A percentile compares a stretch with the other conserved stretches of the same genome.
Conservation (phyloP, 2,329 filamentous ascomycete genomes). For the Westerdykella aurantiaca region DNA sequence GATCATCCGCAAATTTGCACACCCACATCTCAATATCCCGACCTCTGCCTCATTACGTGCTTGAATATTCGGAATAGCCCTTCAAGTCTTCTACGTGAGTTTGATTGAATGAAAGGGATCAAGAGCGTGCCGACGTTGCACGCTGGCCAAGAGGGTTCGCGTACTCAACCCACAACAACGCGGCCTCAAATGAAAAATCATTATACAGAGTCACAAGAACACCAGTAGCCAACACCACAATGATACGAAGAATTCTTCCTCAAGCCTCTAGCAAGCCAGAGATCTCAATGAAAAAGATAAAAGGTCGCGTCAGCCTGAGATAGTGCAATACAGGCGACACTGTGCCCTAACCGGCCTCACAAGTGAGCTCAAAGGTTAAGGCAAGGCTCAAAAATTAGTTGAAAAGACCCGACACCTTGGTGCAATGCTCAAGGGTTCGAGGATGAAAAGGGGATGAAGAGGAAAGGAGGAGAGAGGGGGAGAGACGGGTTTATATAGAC, state of each 20-base stretch:
- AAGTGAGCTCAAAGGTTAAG: slow-evolving; percentile 11
- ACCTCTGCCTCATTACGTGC: background rate
- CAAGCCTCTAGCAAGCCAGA: slow-evolving; percentile 15
- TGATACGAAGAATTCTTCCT: slow-evolving; percentile 12
- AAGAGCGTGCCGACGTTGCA: background rate
- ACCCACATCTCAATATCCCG: too few relatives aligned
- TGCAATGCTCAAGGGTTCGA: too few relatives aligned
- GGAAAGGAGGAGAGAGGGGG: too few relatives aligned
- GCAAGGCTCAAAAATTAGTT: slow-evolving; percentile 9
- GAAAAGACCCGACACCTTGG: too few relatives aligned
- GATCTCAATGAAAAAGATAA: slow-evolving; percentile 17
- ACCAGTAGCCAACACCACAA: background rate
- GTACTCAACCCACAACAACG: background rate
- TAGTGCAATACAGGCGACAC: slow-evolving; percentile 9
- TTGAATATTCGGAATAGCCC: background rate
- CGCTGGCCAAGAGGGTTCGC: background rate
- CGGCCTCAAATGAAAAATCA: too few relatives aligned
- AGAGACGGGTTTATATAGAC: too few relatives aligned
- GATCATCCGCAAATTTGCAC: too few relatives aligned
- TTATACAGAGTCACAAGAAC: too few relatives aligned
- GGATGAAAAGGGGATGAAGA: too few relatives aligned
- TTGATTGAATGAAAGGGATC: background rate
- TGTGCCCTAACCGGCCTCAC: slow-evolving; percentile 2
- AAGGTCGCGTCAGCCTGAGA: slow-evolving; percentile 5
- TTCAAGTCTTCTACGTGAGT: background rate